A percentile compares a stretch with the other conserved stretches of the same genome.
Conservation (phyloP, 1,139 yeast species). For the Blastobotrys petasosporus region DNA sequence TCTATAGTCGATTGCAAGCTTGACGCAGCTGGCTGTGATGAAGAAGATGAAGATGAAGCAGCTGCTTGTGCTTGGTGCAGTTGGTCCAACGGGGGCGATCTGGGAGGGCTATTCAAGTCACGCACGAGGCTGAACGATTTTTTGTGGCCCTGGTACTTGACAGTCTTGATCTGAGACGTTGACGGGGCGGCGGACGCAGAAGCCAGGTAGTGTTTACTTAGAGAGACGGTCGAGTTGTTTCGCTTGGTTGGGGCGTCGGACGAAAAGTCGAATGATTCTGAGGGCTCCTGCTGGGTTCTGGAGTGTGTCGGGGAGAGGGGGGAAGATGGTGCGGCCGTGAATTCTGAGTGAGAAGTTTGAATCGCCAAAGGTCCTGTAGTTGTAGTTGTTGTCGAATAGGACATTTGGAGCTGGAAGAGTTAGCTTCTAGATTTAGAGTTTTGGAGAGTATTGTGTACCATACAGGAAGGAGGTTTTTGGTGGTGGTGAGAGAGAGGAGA, state of each 20-base stretch:
- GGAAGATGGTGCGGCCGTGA: neutral
- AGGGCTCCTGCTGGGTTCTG: neutral
- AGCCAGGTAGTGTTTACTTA: constrained; percentile 11
- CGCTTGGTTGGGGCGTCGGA: constrained; percentile 10
- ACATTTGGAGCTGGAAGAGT: too few species aligned
- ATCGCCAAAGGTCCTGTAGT: too few species aligned
- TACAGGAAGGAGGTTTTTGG: neutral
- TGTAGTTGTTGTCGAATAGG: too few species aligned
- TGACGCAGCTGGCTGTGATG: neutral
- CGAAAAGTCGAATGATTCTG: constrained; percentile 12
- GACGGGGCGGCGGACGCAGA: constrained; percentile 2
- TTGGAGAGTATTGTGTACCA: neutral
- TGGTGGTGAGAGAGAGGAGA: too few species aligned
- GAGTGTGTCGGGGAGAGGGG: constrained; percentile 2
- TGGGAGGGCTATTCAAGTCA: neutral
- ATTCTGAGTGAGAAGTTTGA: too few species aligned
- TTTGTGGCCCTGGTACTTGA: constrained; percentile 11
- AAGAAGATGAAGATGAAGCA: neutral
- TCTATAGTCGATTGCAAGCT: too few species aligned
- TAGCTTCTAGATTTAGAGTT: too few species aligned
- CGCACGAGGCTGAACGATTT: constrained; percentile 8
- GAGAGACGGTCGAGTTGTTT: constrained; percentile 7
- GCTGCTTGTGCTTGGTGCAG: neutral
- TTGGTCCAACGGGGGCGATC: neutral
- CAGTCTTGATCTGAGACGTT: constrained; percentile 5